Evolutionary conservation across 2,329 filamentous ascomycete genomes (phyloP).

Genomic region (Penicillium sp.): DNA sequence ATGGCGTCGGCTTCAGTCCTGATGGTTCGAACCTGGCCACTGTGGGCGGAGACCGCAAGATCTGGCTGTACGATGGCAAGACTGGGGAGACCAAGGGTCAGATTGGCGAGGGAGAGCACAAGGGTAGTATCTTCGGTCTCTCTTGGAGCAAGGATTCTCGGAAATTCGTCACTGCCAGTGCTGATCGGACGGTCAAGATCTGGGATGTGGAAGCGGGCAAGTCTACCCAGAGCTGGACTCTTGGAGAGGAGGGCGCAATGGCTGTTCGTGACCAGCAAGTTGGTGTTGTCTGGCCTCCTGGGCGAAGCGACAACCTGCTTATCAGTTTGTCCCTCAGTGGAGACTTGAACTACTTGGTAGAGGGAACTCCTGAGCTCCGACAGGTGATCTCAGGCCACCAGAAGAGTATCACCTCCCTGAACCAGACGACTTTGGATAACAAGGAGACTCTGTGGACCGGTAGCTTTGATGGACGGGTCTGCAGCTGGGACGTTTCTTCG

Average conservation of each 20-base stretch:
- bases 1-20: constrained; percentile 84
- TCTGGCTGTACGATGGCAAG: constrained; percentile 95
- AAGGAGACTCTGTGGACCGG: constrained; percentile 76
- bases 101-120: constrained; percentile 74
- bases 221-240: constrained; percentile 76
- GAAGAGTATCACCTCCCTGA: constrained; percentile 82
- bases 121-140: constrained; percentile 87
- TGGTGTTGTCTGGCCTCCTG: constrained; percentile 85
- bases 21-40: constrained; percentile 80
- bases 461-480: constrained; percentile 86
- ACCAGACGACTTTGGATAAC: constrained; percentile 51
- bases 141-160: constrained; percentile 88
- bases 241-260: constrained; percentile 71
- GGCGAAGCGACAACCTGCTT: constrained; percentile 79
- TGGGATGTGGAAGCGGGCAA: constrained; percentile 86
- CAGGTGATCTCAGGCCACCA: constrained; percentile 82
- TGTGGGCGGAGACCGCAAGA: constrained; percentile 87
- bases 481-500: constrained; percentile 74
- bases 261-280: constrained; percentile 86
- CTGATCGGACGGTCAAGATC: constrained; percentile 89
- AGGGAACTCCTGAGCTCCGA: constrained; percentile 68
- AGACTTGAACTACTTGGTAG: constrained; percentile 83
- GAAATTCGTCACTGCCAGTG: constrained; percentile 84
- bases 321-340: constrained; percentile 87
- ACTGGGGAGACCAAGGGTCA: constrained; percentile 78